Base-by-base conservation (phyloP, 2,329 filamentous ascomycete genomes). In the Cytospora piceicola region DNA sequence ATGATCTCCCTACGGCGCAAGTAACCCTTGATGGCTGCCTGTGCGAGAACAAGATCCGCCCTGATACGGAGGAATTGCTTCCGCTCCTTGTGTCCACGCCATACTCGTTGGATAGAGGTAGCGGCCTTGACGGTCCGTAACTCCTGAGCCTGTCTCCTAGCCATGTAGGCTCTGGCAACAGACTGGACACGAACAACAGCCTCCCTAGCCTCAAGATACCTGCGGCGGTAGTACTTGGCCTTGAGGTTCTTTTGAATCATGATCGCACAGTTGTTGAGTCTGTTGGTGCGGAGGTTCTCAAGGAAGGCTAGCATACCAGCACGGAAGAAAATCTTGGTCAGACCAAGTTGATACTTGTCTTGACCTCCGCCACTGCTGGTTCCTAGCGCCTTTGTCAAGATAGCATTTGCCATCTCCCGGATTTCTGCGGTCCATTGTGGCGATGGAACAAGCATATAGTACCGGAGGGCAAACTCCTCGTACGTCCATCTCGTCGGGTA, bases 291-390 rank as follows among this genome's bases (percentile, higher is more conserved):
- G 70, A 97, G 84, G 71, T 97, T 97, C 80, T 99, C 95, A 59
- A 99, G 82, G 81, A 97, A 97, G 8, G 95, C 95, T 72, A 99
- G 89, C 95, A 99, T 99, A 78, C 95, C 95, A 64, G 95, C 95
- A 67, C 95, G 91, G 88, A 99, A 99, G 82, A 99, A 99, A 75
- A 99, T 97, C 82, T 99, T 99, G 61, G 94, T 98, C 70, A 98
- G 83, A 80, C 95, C 95, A 70, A 99, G 87, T 80, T 99, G 95
- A 76, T 98, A 99, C 79, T 97, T 99, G 81, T 98, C 95, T 62
- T 89, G 80, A 57, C 90, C 90, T 71, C 90, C 87, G 67, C 87
- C 88, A 53, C 85, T 92, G 71, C 88, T 88, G 68, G 91, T 88
- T 64, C 92, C 94, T 34, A 99, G 84, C 1, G 94, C 95, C 78